These are phyloP conservation scores for Thymus mandschuricus DNA, from an alignment of 257 asterid genomes.

Conservation along the genomic window DNA sequence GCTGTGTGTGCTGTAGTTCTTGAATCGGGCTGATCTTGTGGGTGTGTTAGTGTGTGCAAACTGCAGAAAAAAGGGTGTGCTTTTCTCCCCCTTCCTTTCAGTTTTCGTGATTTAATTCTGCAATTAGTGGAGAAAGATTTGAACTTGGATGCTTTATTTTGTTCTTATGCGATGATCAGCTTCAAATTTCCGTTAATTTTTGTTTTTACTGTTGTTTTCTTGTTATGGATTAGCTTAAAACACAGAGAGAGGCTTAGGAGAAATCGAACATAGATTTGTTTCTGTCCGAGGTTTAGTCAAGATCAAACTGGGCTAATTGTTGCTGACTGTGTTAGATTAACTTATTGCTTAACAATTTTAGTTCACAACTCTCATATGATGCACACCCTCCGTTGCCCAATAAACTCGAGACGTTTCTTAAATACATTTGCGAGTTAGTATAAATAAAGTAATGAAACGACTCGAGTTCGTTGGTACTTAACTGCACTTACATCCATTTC, in stretches of 20 bases:
- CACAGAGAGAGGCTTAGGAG: neutral
- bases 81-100: no score
- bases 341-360: neutral
- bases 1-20: neutral
- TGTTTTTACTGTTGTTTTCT: neutral
- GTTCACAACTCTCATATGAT: neutral
- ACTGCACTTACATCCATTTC: neutral
- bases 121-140: neutral
- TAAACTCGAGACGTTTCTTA: no score
- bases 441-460: no score
- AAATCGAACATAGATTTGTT: neutral
- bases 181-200: neutral
- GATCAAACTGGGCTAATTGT: neutral
- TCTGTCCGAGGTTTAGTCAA: neutral
- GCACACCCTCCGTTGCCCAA: no score
- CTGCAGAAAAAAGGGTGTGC: neutral
- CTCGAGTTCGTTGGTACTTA: no score
- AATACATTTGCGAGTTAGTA: no score
- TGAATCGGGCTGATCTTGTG: constrained; percentile 3
- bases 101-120: neutral
- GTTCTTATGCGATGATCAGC: neutral
- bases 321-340: neutral
- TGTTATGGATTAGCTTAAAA: neutral
- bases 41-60: constrained; percentile 14
- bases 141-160: neutral